phyloP scores from a whole-genome alignment of 768 basidiomycete species.

The Guyanaporus albipodus region DNA sequence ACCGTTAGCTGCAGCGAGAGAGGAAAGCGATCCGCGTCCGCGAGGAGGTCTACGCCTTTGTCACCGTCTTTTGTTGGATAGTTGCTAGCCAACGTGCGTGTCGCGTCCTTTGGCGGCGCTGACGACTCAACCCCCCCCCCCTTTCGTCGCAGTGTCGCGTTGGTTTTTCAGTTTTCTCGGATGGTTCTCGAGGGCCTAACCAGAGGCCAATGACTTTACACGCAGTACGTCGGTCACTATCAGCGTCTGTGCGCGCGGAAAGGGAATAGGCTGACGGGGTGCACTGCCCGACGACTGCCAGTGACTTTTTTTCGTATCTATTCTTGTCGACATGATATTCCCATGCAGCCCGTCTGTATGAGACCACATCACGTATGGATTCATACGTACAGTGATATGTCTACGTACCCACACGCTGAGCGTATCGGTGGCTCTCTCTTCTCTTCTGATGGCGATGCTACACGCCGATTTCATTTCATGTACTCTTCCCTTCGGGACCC shows the following conservation, averaged over 20 bases:
- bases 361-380: constrained; percentile 12
- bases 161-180: constrained; percentile 24
- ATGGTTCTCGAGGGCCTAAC: constrained; percentile 25
- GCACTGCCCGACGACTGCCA: not conserved
- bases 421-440: not conserved
- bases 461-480: constrained; percentile 19
- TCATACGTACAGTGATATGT: constrained; percentile 10
- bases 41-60: constrained; percentile 9
- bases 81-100: constrained; percentile 27
- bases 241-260: not conserved
- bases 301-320: constrained; percentile 16
- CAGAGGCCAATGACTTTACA: constrained; percentile 9
- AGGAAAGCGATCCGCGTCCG: constrained; percentile 1
- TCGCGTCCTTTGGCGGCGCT: not conserved
- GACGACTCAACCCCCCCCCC: not conserved
- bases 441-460: not conserved
- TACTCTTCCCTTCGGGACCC: constrained; percentile 9
- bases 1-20: constrained; percentile 21
- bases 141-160: constrained; percentile 14
- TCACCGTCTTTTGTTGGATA: constrained; percentile 18
- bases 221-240: constrained; percentile 10
- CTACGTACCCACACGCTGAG: constrained; percentile 8
- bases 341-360: constrained; percentile 23
- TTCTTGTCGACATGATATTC: constrained; percentile 15
- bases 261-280: constrained; percentile 3